These are phyloP conservation scores for Colletotrichum tropicicola DNA, from an alignment of 2,329 filamentous ascomycete genomes.

Conservation along the genomic window DNA sequence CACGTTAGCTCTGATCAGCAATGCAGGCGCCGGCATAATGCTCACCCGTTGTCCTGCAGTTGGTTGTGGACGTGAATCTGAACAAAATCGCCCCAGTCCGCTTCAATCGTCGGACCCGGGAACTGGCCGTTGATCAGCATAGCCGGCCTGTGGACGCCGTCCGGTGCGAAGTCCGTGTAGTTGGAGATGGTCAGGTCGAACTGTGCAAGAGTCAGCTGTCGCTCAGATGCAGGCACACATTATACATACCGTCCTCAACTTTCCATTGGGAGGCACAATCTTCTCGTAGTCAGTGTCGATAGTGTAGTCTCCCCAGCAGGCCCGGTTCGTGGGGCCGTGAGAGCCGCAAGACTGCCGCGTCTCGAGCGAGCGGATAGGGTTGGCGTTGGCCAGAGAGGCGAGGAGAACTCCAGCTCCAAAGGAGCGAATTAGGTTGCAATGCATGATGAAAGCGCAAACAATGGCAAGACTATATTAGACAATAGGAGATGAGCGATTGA, in stretches of 20 bases:
- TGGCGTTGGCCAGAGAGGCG: constrained; percentile 11
- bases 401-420: constrained; percentile 17
- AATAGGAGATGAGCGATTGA: constrained; percentile 22
- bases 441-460: constrained; percentile 5
- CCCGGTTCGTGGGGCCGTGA: constrained; percentile 39
- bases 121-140: constrained; percentile 57
- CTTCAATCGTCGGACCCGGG: constrained; percentile 61
- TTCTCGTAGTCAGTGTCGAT: constrained; percentile 41
- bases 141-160: constrained; percentile 35
- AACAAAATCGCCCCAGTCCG: constrained; percentile 53
- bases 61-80: constrained; percentile 70
- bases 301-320: constrained; percentile 42
- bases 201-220: constrained; percentile 19
- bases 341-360: constrained; percentile 35
- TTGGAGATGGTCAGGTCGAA: constrained; percentile 39
- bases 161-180: constrained; percentile 30
- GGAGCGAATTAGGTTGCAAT: constrained; percentile 3
- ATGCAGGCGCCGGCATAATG: not conserved
- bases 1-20: constrained; percentile 3
- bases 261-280: constrained; percentile 35
- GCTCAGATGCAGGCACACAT: no score
- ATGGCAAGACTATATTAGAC: not conserved
- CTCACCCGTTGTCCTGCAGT: constrained; percentile 49
- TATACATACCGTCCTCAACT: constrained; percentile 34
- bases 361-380: constrained; percentile 16